Percentiles rank a stretch among this genome's conserved stretches.
These are phyloP conservation scores for Diaporthe eres DNA, from an alignment of 2,329 filamentous ascomycete genomes.

Conservation along the genomic window DNA sequence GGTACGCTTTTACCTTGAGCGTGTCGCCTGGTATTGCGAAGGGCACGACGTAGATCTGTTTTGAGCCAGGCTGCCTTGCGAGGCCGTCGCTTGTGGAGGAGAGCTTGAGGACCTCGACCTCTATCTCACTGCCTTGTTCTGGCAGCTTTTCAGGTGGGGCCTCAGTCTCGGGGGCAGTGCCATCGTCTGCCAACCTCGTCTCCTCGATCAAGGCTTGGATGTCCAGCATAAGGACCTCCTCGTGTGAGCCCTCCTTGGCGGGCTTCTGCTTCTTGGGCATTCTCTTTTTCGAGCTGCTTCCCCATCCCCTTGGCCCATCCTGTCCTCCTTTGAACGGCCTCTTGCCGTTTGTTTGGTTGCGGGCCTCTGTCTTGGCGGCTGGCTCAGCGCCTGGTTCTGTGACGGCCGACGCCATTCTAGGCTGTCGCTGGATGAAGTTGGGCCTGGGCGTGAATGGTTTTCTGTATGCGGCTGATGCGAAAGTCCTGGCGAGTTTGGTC, in stretches of 20 bases:
- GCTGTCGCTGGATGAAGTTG: background rate
- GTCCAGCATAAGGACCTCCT: slow-evolving; percentile 77
- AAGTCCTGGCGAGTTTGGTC: slow-evolving; percentile 3
- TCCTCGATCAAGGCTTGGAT: slow-evolving; percentile 68
- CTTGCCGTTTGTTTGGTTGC: slow-evolving; percentile 25
- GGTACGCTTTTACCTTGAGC: slow-evolving; percentile 83
- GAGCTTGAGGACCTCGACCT: slow-evolving; percentile 84
- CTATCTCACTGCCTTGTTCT: slow-evolving; percentile 79
- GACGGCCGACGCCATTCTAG: slow-evolving; percentile 26
- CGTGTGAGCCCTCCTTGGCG: slow-evolving; percentile 70
- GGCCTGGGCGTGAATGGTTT: background rate
- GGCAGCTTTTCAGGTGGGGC: slow-evolving; percentile 61
- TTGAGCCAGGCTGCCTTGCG: slow-evolving; percentile 76
- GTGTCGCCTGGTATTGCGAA: slow-evolving; percentile 90
- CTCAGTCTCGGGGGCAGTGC: slow-evolving; percentile 49
- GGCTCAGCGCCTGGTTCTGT: slow-evolving; percentile 24
- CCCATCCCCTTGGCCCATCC: slow-evolving; percentile 15
- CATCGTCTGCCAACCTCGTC: slow-evolving; percentile 52
- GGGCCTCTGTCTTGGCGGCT: slow-evolving; percentile 11
- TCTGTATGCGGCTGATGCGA: slow-evolving; percentile 24
- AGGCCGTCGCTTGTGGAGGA: slow-evolving; percentile 95
- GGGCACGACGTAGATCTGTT: slow-evolving; percentile 85
- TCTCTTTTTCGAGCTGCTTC: slow-evolving; percentile 61
- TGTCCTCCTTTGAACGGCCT: slow-evolving; percentile 31
- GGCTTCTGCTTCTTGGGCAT: slow-evolving; percentile 70